phyloP scores from a whole-genome alignment of 257 asterid species.

The Solanum habrochaites region DNA sequence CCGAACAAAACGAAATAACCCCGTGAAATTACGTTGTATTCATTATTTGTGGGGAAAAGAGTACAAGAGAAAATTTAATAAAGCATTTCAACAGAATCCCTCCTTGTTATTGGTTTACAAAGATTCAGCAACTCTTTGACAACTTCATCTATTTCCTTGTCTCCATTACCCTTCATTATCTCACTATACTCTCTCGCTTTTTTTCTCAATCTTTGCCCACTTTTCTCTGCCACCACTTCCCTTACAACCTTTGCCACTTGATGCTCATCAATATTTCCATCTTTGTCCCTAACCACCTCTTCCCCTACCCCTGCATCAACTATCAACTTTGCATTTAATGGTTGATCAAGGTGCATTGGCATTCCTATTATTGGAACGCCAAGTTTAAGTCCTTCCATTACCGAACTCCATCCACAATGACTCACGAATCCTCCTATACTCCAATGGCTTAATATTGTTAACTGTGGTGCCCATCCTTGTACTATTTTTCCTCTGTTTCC shows the following conservation, averaged over 20 bases:
- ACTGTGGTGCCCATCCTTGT: conserved; percentile 17
- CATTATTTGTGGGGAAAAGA: not conserved
- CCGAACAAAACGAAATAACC: too few species aligned
- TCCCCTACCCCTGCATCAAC: conserved; percentile 9
- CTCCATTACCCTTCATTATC: not conserved
- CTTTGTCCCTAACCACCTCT: conserved; percentile 9
- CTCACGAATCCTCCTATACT: conserved; percentile 13
- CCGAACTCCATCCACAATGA: conserved; percentile 20
- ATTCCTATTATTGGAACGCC: conserved; percentile 15
- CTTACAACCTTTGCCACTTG: conserved; percentile 1
- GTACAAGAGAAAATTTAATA: not conserved
- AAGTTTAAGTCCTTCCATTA: conserved; percentile 7
- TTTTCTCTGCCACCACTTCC: conserved; percentile 11
- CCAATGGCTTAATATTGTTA: conserved; percentile 6
- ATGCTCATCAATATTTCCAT: conserved; percentile 2
- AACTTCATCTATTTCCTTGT: conserved; percentile 5
- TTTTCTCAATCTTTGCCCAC: conserved; percentile 7
- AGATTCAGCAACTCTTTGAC: not conserved
- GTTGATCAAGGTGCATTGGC: conserved; percentile 22
- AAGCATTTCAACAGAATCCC: not conserved
- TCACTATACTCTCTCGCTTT: conserved; percentile 4
- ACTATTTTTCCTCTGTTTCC: conserved; percentile 5
- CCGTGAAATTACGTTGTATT: too few species aligned
- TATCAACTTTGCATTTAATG: conserved; percentile 11
- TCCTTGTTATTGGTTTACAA: not conserved